Base-by-base conservation (phyloP, 306 rosid genomes). In the Prunus armeniaca region DNA sequence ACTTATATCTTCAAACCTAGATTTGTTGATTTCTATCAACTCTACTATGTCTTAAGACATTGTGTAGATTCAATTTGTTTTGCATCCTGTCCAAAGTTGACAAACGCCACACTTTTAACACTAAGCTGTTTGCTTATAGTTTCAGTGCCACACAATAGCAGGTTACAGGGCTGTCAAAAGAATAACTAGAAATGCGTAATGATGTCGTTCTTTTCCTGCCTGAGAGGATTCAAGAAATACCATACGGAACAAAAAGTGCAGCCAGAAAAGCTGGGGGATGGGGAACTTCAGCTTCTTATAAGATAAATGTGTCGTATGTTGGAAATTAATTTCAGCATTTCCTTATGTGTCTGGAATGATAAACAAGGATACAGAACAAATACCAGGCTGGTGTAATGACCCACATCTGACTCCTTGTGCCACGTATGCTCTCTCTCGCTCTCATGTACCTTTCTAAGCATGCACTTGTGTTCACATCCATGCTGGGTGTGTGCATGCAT, bases 371-470 rank as follows among this genome's bases (percentile, higher is more conserved):
- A 91, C 97, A 32, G 86, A 84, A 77, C 97, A 95, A 82, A 95
- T 79, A 86, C 93, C 97, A 28, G 99, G 99, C 84, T 95, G 99
- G 99, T 95, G 99, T 77, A 86, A 85, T 71, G 97, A 92, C 83
- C 99, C 99, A 27, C 92, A 81, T 74, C 84, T 92, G 79, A 97
- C 99, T 78, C 97, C 99, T 74, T 92, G 99, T 86, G 97, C 99
- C 74, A 97, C 96, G 97, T 95, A 91, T 57, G 82, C 78, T 75
- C 78, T 76, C 73, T 84, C 75, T 79, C 85, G 69, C 76, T 79
- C 84, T 30, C 38, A 13, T 65, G 63, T 47, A 25, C 77, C 52
- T 30, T 30, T 30, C 70, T 74, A 49, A 27, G 34, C 4, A 25
- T n/a, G 47, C 19, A 12, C 12, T 8, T 72, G 15, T 52, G 5